Evolutionary conservation across 2,329 filamentous ascomycete genomes (phyloP), one percentile per base, ranked within the genome.

Genomic region (Torrubiella hemipterigena): DNA sequence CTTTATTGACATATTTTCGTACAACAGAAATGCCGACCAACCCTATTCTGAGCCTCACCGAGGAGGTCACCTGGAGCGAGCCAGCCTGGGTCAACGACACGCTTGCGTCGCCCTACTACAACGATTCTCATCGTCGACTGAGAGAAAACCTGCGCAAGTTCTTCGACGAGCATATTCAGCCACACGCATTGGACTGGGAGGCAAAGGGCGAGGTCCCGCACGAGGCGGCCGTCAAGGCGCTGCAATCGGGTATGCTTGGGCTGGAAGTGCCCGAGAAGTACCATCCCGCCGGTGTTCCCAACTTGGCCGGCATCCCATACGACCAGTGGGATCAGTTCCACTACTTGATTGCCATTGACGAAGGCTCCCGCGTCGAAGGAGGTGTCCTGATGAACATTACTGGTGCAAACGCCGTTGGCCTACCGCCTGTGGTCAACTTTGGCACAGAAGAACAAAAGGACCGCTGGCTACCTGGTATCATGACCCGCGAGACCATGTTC

Each of bases 131-230:
- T 46, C 63, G 65, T 19, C 54, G 51, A 13, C 58, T 81, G 3
- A 69, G 72, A 30, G 58, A 67, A 21, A 59, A 56, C 4, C 54
- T 78, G 1, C 66, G 77, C 24, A 45, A 59, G 15, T 80, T 78
- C 37, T 56, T 79, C 30, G 65, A 79, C 35, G 58, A 61, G 3
- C 53, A 73, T 20, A 59, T 81, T 29, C 54, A 67, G 3, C 73
- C 73, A 0, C 59, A 66, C 40, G 66, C 67, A 5, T 61, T 74
- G 20, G 69, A 78, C 23, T 81, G 76, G 75, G 77, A 81, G 46
- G 61, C 59, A 4, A 64, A 65, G 3, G 65, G 65, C 3, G 47
- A 65, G 32, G 67, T 69, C 9, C 67, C 67, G 12, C 45, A 51
- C 7, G 41, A 51, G 27, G 65, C 54, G 22, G 48, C 54, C 27